phyloP scores from a whole-genome alignment of 2,329 filamentous ascomycete species.

The Aspergillus udagawae region DNA sequence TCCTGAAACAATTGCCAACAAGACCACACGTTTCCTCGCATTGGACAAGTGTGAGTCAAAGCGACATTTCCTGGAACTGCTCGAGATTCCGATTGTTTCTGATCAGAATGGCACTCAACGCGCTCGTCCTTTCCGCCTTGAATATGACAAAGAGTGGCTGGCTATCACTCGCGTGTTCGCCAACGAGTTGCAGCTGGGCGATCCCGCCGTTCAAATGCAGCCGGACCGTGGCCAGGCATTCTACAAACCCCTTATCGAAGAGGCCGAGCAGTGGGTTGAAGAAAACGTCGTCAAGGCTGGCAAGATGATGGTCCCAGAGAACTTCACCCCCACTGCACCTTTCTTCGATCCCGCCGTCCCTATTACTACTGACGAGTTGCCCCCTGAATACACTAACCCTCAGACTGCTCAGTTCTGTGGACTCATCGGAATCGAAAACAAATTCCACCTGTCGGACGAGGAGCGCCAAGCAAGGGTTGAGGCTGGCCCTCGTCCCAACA shows the following conservation, averaged over 20 bases:
- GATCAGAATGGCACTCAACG: slow-evolving; percentile 15
- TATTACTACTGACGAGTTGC: slow-evolving; percentile 58
- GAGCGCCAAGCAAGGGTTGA: slow-evolving; percentile 60
- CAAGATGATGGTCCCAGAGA: slow-evolving; percentile 67
- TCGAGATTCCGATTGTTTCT: slow-evolving; percentile 56
- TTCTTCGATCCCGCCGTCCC: slow-evolving; percentile 58
- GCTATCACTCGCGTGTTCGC: slow-evolving; percentile 85
- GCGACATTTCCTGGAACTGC: slow-evolving; percentile 76
- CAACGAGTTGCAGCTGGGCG: slow-evolving; percentile 59
- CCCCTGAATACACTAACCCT: slow-evolving; percentile 78
- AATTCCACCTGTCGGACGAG: slow-evolving; percentile 68
- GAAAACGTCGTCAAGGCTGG: slow-evolving; percentile 63
- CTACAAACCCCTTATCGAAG: slow-evolving; percentile 65
- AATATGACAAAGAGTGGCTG: slow-evolving; percentile 93
- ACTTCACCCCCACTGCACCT: slow-evolving; percentile 75
- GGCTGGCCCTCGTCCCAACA: slow-evolving; percentile 52
- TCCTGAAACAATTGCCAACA: slow-evolving; percentile 72
- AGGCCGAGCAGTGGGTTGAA: slow-evolving; percentile 74
- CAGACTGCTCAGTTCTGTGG: slow-evolving; percentile 82
- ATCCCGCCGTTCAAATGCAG: slow-evolving; percentile 51
- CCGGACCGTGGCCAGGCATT: slow-evolving; percentile 63
- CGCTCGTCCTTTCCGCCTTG: slow-evolving; percentile 55
- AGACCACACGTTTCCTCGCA: slow-evolving; percentile 75
- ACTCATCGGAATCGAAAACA: slow-evolving; percentile 71
- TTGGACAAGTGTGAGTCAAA: slow-evolving; percentile 85